A percentile compares a stretch with the other conserved stretches of the same genome.
Evolutionary conservation across 2,329 filamentous ascomycete species (phyloP).

Genomic region (Gaeumannomyces tritici): DNA sequence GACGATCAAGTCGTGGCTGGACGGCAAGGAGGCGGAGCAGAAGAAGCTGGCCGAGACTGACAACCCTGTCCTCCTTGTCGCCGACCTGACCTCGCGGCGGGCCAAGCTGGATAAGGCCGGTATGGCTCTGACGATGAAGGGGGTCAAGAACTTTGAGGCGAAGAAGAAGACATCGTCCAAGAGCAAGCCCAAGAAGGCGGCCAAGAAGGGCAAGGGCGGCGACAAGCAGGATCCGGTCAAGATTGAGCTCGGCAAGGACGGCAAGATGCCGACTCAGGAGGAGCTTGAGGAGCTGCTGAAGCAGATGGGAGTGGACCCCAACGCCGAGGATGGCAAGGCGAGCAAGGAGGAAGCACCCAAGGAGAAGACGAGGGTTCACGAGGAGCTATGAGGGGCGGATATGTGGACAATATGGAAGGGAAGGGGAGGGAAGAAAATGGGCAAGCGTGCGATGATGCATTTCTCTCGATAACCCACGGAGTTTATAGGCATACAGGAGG

Average conservation of each 20-base stretch:
- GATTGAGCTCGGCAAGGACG: slow-evolving; percentile 27
- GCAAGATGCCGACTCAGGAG: slow-evolving; percentile 29
- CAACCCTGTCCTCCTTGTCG: slow-evolving; percentile 63
- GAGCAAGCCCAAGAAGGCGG: slow-evolving; percentile 32
- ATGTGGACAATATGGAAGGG: background rate
- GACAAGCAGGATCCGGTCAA: slow-evolving; percentile 30
- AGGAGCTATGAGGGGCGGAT: slow-evolving; percentile 18
- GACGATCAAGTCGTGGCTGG: slow-evolving; percentile 63
- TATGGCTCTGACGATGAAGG: slow-evolving; percentile 62
- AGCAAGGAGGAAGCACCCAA: slow-evolving; percentile 15
- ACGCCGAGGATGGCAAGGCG: slow-evolving; percentile 9
- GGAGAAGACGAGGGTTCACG: slow-evolving; percentile 15
- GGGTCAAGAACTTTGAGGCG: slow-evolving; percentile 46
- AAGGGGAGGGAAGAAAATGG: background rate
- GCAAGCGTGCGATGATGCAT: slow-evolving; percentile 7
- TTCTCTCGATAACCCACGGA: slow-evolving; percentile 2
- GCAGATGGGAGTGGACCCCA: slow-evolving; percentile 20
- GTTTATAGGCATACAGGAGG: background rate
- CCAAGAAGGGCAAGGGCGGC: slow-evolving; percentile 12
- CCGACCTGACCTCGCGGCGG: slow-evolving; percentile 61
- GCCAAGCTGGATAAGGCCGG: slow-evolving; percentile 63
- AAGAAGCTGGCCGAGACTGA: slow-evolving; percentile 58
- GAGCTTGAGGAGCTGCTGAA: slow-evolving; percentile 45
- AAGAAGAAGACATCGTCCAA: slow-evolving; percentile 23
- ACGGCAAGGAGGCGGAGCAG: slow-evolving; percentile 61